A percentile compares a stretch with the other conserved stretches of the same genome.
phyloP scores from a whole-genome alignment of 805 yeast species.

The Metschnikowia matae region DNA sequence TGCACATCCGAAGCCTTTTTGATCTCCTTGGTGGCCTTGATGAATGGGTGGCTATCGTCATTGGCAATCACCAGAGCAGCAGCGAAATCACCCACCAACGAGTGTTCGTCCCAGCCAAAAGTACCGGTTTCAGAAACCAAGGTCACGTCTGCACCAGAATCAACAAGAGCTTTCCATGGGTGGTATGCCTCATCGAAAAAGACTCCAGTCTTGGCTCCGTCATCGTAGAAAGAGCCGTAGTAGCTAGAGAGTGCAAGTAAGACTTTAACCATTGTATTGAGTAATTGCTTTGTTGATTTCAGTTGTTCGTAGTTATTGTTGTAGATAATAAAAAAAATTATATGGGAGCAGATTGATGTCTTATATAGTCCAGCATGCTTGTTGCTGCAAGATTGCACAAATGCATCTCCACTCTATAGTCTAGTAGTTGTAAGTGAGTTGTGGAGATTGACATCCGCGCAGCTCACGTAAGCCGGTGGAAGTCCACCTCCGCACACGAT shows the following conservation, averaged over 20 bases:
- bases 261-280: conserved; percentile 30
- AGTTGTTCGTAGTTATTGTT: background rate
- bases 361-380: background rate
- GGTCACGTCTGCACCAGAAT: conserved; percentile 50
- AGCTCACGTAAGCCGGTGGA: background rate
- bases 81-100: conserved; percentile 39
- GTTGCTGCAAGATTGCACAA: background rate
- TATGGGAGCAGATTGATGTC: too few relatives aligned
- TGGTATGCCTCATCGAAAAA: conserved; percentile 57
- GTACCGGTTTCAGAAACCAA: conserved; percentile 58
- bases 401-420: background rate
- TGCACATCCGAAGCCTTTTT: conserved; percentile 48
- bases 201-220: conserved; percentile 59
- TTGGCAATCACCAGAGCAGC: conserved; percentile 41
- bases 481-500: background rate
- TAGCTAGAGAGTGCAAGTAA: conserved; percentile 43
- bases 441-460: background rate
- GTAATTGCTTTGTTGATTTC: too few relatives aligned
- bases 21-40: conserved; percentile 33
- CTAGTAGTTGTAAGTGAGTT: too few relatives aligned
- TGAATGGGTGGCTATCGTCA: conserved; percentile 31
- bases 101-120: conserved; percentile 56
- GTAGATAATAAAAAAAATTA: too few relatives aligned
- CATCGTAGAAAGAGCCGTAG: conserved; percentile 46
- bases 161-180: conserved; percentile 47